A percentile compares a stretch with the other conserved stretches of the same genome.
Conservation (phyloP, 148 eudicot genomes). For the Rhododendron mucronatum region DNA sequence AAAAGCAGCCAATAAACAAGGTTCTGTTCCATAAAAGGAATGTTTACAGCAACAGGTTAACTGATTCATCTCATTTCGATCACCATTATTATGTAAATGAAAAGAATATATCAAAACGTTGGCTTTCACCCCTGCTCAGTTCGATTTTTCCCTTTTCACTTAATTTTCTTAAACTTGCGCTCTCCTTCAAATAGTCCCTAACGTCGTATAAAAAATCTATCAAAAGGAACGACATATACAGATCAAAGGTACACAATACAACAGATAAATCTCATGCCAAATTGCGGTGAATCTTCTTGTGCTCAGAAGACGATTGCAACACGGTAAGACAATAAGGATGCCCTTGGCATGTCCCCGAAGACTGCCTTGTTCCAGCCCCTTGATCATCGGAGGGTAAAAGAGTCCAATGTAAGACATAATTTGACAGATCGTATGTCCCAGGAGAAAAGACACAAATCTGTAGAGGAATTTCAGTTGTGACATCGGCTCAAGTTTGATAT, state of each 20-base stretch:
- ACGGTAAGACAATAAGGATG: slow-evolving; percentile 63
- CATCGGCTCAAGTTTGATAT: slow-evolving; percentile 43
- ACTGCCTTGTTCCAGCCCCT: slow-evolving; percentile 21
- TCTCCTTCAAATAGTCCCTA: background rate
- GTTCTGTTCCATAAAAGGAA: background rate
- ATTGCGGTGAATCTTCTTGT: background rate
- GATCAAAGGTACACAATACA: background rate
- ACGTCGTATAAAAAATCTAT: background rate
- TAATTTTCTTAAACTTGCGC: background rate
- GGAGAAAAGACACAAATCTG: slow-evolving; percentile 72
- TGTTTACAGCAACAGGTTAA: background rate
- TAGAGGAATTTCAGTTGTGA: slow-evolving; percentile 58
- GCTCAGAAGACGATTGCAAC: slow-evolving; percentile 53
- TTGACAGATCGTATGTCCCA: slow-evolving; percentile 78
- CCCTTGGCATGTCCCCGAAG: slow-evolving; percentile 73
- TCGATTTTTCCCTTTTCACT: background rate
- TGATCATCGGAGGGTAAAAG: slow-evolving; percentile 16
- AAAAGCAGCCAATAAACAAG: background rate
- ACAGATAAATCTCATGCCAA: background rate
- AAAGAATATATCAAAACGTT: background rate
- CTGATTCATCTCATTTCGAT: background rate
- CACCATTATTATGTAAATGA: background rate
- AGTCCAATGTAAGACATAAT: slow-evolving; percentile 67
- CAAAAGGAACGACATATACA: background rate
- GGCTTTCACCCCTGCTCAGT: background rate